A percentile compares a stretch with the other conserved stretches of the same genome.
These are phyloP conservation scores for Mycena sanguinolenta DNA, from an alignment of 768 basidiomycete genomes.

Conservation along the genomic window DNA sequence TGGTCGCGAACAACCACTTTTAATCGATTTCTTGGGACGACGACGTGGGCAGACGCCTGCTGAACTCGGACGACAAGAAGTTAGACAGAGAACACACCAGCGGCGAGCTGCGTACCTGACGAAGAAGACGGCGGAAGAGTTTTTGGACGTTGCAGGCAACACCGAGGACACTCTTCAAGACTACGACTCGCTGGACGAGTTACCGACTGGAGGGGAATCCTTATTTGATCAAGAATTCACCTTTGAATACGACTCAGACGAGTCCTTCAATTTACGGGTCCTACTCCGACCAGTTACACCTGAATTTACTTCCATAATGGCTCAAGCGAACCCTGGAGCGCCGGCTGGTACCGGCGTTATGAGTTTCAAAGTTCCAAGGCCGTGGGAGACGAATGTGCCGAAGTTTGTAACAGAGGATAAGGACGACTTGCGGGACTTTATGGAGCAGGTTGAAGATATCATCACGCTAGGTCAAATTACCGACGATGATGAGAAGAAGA, in stretches of 20 bases:
- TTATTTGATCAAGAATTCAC: not conserved
- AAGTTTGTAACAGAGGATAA: conserved; percentile 7
- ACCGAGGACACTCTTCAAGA: not conserved
- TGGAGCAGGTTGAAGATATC: conserved; percentile 29
- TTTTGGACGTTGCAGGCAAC: conserved; percentile 13
- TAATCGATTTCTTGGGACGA: too few relatives aligned
- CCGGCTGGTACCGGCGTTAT: conserved; percentile 19
- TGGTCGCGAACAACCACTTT: not conserved
- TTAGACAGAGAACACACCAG: not conserved
- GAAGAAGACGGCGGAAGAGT: not conserved
- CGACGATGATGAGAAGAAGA: conserved; percentile 23
- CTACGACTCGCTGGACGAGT: not conserved
- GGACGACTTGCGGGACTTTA: conserved; percentile 24
- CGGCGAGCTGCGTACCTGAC: not conserved
- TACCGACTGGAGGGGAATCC: not conserved
- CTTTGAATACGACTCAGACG: conserved; percentile 3
- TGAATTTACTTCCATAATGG: not conserved
- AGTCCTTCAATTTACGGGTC: conserved; percentile 1
- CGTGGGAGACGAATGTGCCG: conserved; percentile 29
- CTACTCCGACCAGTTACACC: conserved; percentile 8
- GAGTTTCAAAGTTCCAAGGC: conserved; percentile 18
- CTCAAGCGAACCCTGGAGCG: not conserved
- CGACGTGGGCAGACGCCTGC: too few relatives aligned
- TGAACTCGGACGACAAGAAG: too few relatives aligned
- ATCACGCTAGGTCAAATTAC: conserved; percentile 17